phyloP scores from a whole-genome alignment of 352 stramenopile species.

The Phytopythium helicoides region DNA sequence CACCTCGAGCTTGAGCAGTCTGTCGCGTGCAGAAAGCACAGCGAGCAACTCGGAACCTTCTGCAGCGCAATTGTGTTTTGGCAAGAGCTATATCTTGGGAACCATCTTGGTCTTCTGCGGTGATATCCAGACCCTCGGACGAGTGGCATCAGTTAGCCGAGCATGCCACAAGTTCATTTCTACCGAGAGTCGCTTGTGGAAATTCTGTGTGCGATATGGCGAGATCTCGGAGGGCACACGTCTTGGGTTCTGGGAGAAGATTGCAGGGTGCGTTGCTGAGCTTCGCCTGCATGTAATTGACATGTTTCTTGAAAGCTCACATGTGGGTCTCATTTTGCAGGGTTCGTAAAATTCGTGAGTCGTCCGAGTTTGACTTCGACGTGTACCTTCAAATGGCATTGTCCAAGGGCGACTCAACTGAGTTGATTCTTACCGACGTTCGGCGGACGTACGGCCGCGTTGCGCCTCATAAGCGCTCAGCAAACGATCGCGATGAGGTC shows the following conservation, averaged over 20 bases:
- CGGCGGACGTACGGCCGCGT: slow-evolving; percentile 81
- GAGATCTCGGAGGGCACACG: slow-evolving; percentile 48
- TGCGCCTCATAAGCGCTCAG: slow-evolving; percentile 66
- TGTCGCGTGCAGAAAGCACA: slow-evolving; percentile 11
- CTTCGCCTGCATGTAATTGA: background rate
- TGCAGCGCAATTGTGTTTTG: slow-evolving; percentile 43
- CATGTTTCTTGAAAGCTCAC: background rate
- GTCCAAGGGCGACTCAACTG: slow-evolving; percentile 81
- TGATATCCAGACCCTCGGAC: slow-evolving; percentile 42
- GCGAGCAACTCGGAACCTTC: slow-evolving; percentile 3
- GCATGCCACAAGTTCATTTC: slow-evolving; percentile 57
- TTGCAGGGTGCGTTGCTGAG: slow-evolving; percentile 20
- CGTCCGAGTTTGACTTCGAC: slow-evolving; percentile 75
- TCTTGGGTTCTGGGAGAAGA: slow-evolving; percentile 79
- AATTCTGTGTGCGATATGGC: slow-evolving; percentile 85
- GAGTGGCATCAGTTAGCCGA: slow-evolving; percentile 53
- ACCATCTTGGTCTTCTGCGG: slow-evolving; percentile 72
- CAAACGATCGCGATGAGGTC: slow-evolving; percentile 51
- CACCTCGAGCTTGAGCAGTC: slow-evolving; percentile 14
- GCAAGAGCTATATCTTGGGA: slow-evolving; percentile 65
- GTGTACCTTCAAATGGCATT: slow-evolving; percentile 84
- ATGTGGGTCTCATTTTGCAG: slow-evolving; percentile 13
- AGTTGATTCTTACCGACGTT: slow-evolving; percentile 84
- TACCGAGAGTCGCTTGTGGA: slow-evolving; percentile 62
- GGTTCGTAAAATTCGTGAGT: slow-evolving; percentile 33